A percentile compares a stretch with the other conserved stretches of the same genome.
phyloP scores from a whole-genome alignment of 2,329 filamentous ascomycete species.

The Epicoccum sorghinum region DNA sequence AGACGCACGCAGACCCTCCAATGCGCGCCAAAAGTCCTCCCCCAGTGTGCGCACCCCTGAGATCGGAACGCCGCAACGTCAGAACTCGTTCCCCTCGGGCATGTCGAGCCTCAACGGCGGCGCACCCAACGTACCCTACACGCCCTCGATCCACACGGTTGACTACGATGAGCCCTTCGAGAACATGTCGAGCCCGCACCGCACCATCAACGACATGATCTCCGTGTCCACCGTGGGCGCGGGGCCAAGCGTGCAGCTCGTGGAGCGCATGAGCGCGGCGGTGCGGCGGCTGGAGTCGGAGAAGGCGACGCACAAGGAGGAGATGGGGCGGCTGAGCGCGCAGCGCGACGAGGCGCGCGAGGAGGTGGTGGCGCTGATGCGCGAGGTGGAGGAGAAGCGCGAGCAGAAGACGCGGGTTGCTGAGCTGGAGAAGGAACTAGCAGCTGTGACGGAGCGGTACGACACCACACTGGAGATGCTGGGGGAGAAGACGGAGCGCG shows the following conservation, averaged over 20 bases:
- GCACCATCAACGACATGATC: slow-evolving; percentile 74
- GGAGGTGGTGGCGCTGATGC: slow-evolving; percentile 90
- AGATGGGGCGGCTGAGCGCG: slow-evolving; percentile 76
- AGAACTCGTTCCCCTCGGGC: slow-evolving; percentile 43
- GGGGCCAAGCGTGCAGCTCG: slow-evolving; percentile 90
- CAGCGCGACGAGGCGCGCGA: slow-evolving; percentile 91
- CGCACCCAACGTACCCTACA: slow-evolving; percentile 42
- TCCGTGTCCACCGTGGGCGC: slow-evolving; percentile 89
- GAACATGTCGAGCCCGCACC: slow-evolving; percentile 66
- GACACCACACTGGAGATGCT: slow-evolving; percentile 92
- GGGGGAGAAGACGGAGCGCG: slow-evolving; percentile 94
- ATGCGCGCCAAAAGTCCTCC: slow-evolving; percentile 39
- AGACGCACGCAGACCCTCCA: slow-evolving; percentile 45
- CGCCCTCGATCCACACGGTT: slow-evolving; percentile 55
- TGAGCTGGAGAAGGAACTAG: slow-evolving; percentile 71
- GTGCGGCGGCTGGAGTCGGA: slow-evolving; percentile 91
- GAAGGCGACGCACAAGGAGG: slow-evolving; percentile 86
- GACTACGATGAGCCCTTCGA: slow-evolving; percentile 59
- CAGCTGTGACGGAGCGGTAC: slow-evolving; percentile 75
- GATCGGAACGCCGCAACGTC: slow-evolving; percentile 40
- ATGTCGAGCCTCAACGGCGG: slow-evolving; percentile 45
- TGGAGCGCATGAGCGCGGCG: slow-evolving; percentile 93
- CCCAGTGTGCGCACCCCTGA: slow-evolving; percentile 45
- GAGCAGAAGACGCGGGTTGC: slow-evolving; percentile 64
- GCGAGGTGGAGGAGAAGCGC: slow-evolving; percentile 76